phyloP scores from a whole-genome alignment of 108 stramenopile species.

The Skeletonema potamos region DNA sequence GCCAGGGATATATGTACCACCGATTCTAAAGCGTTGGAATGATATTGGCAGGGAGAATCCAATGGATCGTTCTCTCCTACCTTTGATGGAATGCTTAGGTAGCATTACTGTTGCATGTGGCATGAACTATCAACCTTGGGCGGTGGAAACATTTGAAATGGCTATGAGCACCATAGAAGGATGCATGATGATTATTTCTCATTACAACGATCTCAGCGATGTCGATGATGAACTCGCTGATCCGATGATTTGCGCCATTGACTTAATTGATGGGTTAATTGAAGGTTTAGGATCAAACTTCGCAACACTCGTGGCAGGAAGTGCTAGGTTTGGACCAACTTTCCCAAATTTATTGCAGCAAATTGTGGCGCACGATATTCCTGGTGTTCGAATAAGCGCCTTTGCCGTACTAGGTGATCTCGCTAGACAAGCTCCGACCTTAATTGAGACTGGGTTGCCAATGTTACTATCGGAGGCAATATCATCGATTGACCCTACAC shows the following conservation, averaged over 20 bases:
- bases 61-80: conserved; percentile 77
- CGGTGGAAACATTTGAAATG: conserved; percentile 76
- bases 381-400: conserved; percentile 88
- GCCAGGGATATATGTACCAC: conserved; percentile 73
- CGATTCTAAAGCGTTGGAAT: conserved; percentile 70
- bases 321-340: conserved; percentile 59
- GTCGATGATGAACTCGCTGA: conserved; percentile 80
- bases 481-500: conserved; percentile 57
- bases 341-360: conserved; percentile 66
- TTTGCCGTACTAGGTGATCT: conserved; percentile 91
- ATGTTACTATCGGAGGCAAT: conserved; percentile 64
- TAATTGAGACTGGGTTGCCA: conserved; percentile 74
- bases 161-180: conserved; percentile 82
- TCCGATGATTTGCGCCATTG: conserved; percentile 89
- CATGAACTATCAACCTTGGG: conserved; percentile 84
- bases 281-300: conserved; percentile 88
- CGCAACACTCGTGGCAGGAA: conserved; percentile 68
- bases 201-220: conserved; percentile 49
- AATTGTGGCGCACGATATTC: conserved; percentile 55
- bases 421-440: conserved; percentile 74
- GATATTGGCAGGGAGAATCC: conserved; percentile 58
- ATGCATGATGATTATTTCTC: conserved; percentile 60
- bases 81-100: conserved; percentile 89
- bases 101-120: conserved; percentile 75
- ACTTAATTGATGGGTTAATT: conserved; percentile 87